Evolutionary conservation across 768 basidiomycete genomes (phyloP).

Genomic region (Phylloporus rhodoxanthus): DNA sequence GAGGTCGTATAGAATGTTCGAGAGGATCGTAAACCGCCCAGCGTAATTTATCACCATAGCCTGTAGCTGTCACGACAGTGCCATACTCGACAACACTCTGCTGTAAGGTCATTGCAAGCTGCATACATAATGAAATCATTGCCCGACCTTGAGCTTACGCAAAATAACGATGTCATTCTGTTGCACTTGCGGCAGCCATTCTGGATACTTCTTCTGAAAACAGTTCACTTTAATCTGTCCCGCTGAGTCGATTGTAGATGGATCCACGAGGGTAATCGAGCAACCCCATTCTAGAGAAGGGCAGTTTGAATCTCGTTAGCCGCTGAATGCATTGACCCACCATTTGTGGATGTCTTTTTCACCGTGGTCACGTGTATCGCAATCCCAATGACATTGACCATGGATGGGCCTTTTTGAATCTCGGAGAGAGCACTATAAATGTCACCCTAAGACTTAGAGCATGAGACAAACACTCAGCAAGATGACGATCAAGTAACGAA

Average conservation of each 20-base stretch:
- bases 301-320: not conserved
- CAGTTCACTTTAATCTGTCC: constrained; percentile 37
- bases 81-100: constrained; percentile 37
- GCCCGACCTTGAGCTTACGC: constrained; percentile 43
- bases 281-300: constrained; percentile 40
- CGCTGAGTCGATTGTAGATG: constrained; percentile 34
- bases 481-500: constrained; percentile 7
- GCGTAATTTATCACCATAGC: constrained; percentile 41
- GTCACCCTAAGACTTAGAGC: constrained; percentile 21
- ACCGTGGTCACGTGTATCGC: constrained; percentile 16
- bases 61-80: constrained; percentile 34
- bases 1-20: constrained; percentile 34
- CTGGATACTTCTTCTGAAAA: constrained; percentile 43
- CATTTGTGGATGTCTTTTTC: constrained; percentile 19
- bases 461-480: not conserved
- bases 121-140: not conserved
- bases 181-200: constrained; percentile 47
- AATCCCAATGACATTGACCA: constrained; percentile 30
- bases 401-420: constrained; percentile 9
- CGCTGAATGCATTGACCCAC: constrained; percentile 15
- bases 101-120: not conserved
- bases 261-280: constrained; percentile 47
- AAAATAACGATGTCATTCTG: constrained; percentile 50
- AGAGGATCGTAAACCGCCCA: constrained; percentile 52
- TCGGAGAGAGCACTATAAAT: constrained; percentile 16